Conservation (phyloP, 169 alveolate genomes). For the Plasmodium billcollinsi region DNA sequence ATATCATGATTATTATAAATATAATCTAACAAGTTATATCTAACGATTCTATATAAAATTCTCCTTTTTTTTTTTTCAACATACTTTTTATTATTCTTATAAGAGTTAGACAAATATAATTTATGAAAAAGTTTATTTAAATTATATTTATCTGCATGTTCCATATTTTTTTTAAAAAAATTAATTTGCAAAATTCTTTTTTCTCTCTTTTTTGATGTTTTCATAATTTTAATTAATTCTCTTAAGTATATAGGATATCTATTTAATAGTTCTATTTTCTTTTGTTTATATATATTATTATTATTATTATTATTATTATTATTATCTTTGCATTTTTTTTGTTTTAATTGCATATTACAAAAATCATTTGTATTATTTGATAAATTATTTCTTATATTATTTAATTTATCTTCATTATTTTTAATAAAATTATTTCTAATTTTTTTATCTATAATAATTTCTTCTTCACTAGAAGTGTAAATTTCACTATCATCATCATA, state of each 20-base stretch:
- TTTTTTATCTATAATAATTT: slow-evolving; percentile 53
- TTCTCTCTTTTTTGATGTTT: slow-evolving; percentile 47
- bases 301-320: too few relatives aligned
- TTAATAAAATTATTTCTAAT: not conserved
- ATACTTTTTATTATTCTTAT: slow-evolving; percentile 39
- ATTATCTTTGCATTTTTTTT: slow-evolving; percentile 4
- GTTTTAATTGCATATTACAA: not conserved
- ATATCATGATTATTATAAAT: slow-evolving; percentile 59
- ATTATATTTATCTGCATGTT: slow-evolving; percentile 22
- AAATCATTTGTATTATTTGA: not conserved
- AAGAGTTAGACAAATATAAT: slow-evolving; percentile 14
- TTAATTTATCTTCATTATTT: not conserved
- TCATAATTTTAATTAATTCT: slow-evolving; percentile 61
- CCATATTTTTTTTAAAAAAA: slow-evolving; percentile 38
- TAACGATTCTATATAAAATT: slow-evolving; percentile 51
- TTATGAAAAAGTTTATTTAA: slow-evolving; percentile 44
- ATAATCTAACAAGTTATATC: slow-evolving; percentile 53
- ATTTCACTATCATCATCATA: slow-evolving; percentile 75
- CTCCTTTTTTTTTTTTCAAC: slow-evolving; percentile 51
- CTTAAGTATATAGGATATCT: slow-evolving; percentile 69
- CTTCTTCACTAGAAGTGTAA: slow-evolving; percentile 76
- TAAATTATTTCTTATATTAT: not conserved
- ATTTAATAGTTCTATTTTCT: slow-evolving; percentile 40
- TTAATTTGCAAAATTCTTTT: slow-evolving; percentile 43
- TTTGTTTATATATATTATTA: slow-evolving; percentile 27